phyloP scores from a whole-genome alignment of 1,284 basidiomycete species.

The Boletus hoseneyae region DNA sequence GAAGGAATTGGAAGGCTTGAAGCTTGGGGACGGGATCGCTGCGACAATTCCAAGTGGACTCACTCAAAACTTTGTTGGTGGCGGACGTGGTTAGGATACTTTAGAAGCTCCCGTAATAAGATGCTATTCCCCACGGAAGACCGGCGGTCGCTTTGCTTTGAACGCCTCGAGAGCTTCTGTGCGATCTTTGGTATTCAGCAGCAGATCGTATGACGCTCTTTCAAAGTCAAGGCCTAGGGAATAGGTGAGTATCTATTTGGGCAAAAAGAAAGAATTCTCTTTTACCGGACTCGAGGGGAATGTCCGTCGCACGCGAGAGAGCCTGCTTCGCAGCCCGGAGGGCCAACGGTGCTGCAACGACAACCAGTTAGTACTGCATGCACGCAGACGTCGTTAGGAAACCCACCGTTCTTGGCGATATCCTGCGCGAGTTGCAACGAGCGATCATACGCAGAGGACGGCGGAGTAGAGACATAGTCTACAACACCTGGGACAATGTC shows the following conservation, averaged over 20 bases:
- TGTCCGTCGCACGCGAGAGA: conserved; percentile 75
- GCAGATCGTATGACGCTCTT: conserved; percentile 78
- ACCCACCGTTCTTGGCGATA: conserved; percentile 68
- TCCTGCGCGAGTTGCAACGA: conserved; percentile 62
- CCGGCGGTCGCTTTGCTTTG: conserved; percentile 80
- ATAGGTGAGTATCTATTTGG: conserved; percentile 4
- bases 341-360: conserved; percentile 74
- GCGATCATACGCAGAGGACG: conserved; percentile 59
- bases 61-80: conserved; percentile 48
- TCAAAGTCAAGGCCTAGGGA: conserved; percentile 81
- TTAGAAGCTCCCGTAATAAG: conserved; percentile 1
- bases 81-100: conserved; percentile 30
- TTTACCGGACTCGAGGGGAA: conserved; percentile 72
- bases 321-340: conserved; percentile 87
- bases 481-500: conserved; percentile 56
- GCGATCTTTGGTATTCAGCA: conserved; percentile 79
- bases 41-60: conserved; percentile 54
- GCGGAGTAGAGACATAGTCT: conserved; percentile 69
- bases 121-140: conserved; percentile 76
- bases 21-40: conserved; percentile 56
- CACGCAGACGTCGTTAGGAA: background rate
- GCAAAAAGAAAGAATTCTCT: background rate
- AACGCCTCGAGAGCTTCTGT: conserved; percentile 87
- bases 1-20: conserved; percentile 74
- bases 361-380: background rate